Evolutionary conservation across 768 basidiomycete species (phyloP), one percentile per base, ranked within the genome.

Genomic region (Pleurotus citrinopileatus): DNA sequence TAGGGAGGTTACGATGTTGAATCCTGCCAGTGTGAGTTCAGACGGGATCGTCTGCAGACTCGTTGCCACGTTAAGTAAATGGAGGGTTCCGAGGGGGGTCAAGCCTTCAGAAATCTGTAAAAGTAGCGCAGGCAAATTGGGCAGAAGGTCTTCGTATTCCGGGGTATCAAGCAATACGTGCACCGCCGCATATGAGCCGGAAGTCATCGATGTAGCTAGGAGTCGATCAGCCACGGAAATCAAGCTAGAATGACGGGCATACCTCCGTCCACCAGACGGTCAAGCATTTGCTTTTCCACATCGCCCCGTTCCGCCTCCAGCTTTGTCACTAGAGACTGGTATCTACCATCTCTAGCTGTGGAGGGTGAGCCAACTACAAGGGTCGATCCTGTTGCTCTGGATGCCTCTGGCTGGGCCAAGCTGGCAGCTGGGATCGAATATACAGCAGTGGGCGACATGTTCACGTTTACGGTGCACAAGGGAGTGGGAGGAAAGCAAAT

Each of bases 241-340:
- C 37, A 48, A 15, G n/a, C n/a, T n/a, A n/a, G n/a, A n/a, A n/a
- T n/a, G n/a, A n/a, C n/a, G n/a, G n/a, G n/a, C n/a, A n/a, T n/a
- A 93, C 92, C 92, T 73, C 81, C 79, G 68, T 91, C 91, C 13
- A 92, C 72, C 57, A 95, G 71, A 56, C 93, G 77, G 67, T 95
- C 92, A 25, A 94, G 70, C 73, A 94, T 82, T 64, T 92, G 85
- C 62, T 80, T 86, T 61, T 94, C 91, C 26, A 91, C 52, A 17
- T 44, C 58, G 23, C 57, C 62, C 26, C 19, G 5, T 17, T 56
- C 57, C 40, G 55, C 52, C 47, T 28, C 29, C 40, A 44, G 46
- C 53, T 61, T 60, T 52, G 48, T 57, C 26, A 70, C 27, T 55
- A 91, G 70, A 1, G 78, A 67, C 66, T 93, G 90, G 65, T 92